These are phyloP conservation scores for Polychaeton citri DNA, from an alignment of 2,329 filamentous ascomycete species.

Conservation along the genomic window DNA sequence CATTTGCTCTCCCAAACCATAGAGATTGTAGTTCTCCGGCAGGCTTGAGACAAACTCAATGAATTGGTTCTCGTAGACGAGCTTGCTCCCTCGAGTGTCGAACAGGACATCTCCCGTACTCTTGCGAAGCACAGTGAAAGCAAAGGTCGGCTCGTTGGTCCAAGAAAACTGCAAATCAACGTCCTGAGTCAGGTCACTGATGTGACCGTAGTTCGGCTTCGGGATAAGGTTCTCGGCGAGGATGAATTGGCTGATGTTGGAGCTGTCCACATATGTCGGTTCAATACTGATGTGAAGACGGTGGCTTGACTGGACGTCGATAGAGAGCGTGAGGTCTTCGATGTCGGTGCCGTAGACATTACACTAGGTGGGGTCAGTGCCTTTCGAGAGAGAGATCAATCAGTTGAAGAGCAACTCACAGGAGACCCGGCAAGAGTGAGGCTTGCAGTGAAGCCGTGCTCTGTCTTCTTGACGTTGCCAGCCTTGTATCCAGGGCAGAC, in stretches of 20 bases:
- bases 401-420: background rate
- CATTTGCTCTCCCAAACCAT: constrained; percentile 70
- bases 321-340: constrained; percentile 40
- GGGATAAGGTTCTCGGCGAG: constrained; percentile 51
- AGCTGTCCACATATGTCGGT: constrained; percentile 44
- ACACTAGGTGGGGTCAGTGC: constrained; percentile 23
- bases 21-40: constrained; percentile 56
- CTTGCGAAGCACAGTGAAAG: constrained; percentile 49
- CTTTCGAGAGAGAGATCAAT: background rate
- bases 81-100: constrained; percentile 50
- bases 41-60: constrained; percentile 58
- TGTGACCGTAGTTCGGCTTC: constrained; percentile 26
- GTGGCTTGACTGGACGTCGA: constrained; percentile 50
- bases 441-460: constrained; percentile 51
- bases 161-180: constrained; percentile 39
- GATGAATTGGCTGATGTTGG: constrained; percentile 36
- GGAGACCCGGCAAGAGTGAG: constrained; percentile 54
- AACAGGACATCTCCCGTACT: constrained; percentile 49
- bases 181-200: background rate
- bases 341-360: constrained; percentile 48
- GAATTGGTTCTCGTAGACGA: constrained; percentile 71
- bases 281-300: constrained; percentile 58
- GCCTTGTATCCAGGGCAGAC: constrained; percentile 56
- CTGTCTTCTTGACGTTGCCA: constrained; percentile 41
- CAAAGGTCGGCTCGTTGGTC: constrained; percentile 51